Base-by-base conservation (phyloP, 495 filamentous ascomycete species). In the Penicillium salamii region DNA sequence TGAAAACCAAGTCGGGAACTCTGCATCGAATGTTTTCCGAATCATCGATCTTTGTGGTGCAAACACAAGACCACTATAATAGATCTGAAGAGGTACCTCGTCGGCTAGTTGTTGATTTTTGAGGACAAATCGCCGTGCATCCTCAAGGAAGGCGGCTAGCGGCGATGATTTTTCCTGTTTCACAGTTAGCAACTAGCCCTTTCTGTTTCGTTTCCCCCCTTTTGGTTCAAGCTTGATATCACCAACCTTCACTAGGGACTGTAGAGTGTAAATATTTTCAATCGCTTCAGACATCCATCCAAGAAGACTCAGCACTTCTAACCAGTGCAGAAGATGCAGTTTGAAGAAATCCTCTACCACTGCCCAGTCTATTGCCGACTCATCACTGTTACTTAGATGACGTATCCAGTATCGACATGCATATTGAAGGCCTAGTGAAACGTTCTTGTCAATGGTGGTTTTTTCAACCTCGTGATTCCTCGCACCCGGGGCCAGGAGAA, bases 271-370 rank as follows among this genome's bases (percentile, higher is more conserved):
- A 26, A 58, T 13, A 0, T 37, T 49, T 0, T 38, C 32, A 13
- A 49, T 2, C 5, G 62, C 47, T 42, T 69, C 66, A 2, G 59
- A 67, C n/a, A 57, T 47, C 31, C 53, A 26, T 3, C 65, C 65
- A 17, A 76, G n/a, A 19, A 77, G 54, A 46, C 62, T 59, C 43
- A 77, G 52, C 32, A 62, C 70, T 62, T 78, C 70, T 14, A 77
- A 20, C 74, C 66, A 77, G 52, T 69, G 63, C 13, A 81, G 61
- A 32, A 80, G 67, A 55, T 79, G 64, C 46, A 60, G 2, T 17
- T 29, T 13, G 5, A 42, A 24, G 7, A 36, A 36, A n/a, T 26
- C 4, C 23, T 26, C 23, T 3, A 26, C 8, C 23, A 3, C 4
- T 26, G 4, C 4, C 23, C 23, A 26, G 8, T 26, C 23, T 26